A percentile compares a stretch with the other conserved stretches of the same genome.
phyloP scores from a whole-genome alignment of 169 alveolate species.

The Perkinsus marinus region DNA sequence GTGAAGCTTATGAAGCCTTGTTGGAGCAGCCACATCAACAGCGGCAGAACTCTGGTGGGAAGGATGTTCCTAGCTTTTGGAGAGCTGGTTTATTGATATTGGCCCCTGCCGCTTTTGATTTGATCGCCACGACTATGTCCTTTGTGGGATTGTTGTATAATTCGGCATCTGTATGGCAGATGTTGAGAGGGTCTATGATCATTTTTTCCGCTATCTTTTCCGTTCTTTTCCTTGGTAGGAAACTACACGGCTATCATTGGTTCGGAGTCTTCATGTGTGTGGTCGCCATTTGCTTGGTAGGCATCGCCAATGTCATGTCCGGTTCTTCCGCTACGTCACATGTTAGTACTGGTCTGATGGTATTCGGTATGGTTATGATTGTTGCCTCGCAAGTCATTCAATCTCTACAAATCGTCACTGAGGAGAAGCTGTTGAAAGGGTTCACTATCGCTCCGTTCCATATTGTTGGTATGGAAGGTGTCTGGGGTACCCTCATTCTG shows the following conservation, averaged over 20 bases:
- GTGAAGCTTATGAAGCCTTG: not conserved
- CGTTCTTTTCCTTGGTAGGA: not conserved
- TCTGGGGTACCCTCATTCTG: not conserved
- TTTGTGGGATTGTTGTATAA: not conserved
- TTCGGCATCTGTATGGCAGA: conserved; percentile 9
- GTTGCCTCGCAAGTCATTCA: conserved; percentile 1
- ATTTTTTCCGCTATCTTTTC: not conserved
- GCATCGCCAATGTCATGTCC: not conserved
- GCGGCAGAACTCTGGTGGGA: not conserved
- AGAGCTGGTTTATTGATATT: not conserved
- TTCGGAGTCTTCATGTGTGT: not conserved
- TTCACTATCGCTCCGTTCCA: not conserved
- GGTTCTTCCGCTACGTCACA: not conserved
- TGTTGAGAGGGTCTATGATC: not conserved
- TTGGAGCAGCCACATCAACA: not conserved
- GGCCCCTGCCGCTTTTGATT: not conserved
- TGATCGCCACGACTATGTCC: not conserved
- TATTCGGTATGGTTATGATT: not conserved
- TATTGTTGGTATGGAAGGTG: not conserved
- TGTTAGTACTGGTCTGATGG: not conserved
- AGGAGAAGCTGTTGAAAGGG: not conserved
- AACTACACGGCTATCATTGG: not conserved
- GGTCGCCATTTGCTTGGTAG: not conserved
- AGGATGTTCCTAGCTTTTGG: not conserved
- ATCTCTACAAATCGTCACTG: not conserved